These are phyloP conservation scores for Backusella psychrophila DNA, from an alignment of 192 early-diverging fungal species.

Conservation along the genomic window DNA sequence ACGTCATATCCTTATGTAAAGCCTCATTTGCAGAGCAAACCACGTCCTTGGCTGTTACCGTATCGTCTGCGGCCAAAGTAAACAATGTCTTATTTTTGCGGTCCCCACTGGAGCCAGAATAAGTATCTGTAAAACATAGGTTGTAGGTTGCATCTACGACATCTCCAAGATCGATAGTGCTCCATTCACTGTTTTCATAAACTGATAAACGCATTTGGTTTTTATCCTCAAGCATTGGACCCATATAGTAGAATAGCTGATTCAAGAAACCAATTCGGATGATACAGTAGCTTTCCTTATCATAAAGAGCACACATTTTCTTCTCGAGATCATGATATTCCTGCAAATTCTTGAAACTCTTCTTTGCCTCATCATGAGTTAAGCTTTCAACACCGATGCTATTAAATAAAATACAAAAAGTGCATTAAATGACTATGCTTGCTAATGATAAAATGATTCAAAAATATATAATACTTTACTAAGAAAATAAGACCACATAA, in stretches of 20 bases:
- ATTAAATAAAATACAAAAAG: neutral
- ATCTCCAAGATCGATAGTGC: neutral
- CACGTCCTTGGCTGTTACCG: neutral
- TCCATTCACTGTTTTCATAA: neutral
- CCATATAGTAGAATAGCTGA: conserved; percentile 14
- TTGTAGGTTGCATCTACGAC: neutral
- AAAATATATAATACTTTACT: neutral
- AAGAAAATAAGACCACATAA: conserved; percentile 7
- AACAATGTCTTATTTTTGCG: neutral
- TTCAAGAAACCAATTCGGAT: neutral
- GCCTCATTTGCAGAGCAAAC: neutral
- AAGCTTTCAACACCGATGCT: conserved; percentile 7
- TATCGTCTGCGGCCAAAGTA: neutral
- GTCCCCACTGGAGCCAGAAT: neutral
- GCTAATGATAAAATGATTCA: neutral
- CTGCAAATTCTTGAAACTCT: neutral
- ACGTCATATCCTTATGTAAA: neutral
- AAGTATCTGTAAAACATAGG: neutral
- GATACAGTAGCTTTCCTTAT: neutral
- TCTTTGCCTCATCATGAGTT: neutral
- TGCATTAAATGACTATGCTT: neutral
- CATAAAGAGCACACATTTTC: neutral
- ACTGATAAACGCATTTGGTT: neutral
- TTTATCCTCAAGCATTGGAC: conserved; percentile 13
- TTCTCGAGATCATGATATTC: neutral